Evolutionary conservation across 1,139 yeast genomes (phyloP), one percentile per base, ranked within the genome.

Genomic region (Suhomyces ambrosiae): DNA sequence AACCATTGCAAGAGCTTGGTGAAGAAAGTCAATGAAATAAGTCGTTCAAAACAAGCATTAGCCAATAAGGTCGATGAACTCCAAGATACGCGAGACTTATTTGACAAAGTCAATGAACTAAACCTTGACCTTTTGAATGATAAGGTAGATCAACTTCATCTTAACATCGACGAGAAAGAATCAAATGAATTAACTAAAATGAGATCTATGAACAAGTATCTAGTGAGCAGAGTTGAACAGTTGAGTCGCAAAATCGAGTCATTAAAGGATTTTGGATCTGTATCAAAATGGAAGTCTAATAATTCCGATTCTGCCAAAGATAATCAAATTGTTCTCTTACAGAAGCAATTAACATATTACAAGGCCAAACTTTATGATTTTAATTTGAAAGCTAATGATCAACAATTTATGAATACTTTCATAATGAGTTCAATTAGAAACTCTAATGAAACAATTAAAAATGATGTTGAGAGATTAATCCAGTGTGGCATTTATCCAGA

Each of bases 401-500:
- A 80, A 44, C 68, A 64, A 42, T 65, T 76, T 48, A 69, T 79
- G 69, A 75, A 79, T 46, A 53, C 64, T 10, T 80, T 71, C 50
- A 66, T 76, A 42, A 57, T 69, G 35, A 56, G 65, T 31, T 70
- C 80, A 15, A 66, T 80, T 30, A 68, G 66, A 38, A 65, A 68
- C 34, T 71, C 77, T 10, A 70, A 70, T 40, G 54, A 61, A 3
- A 52, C 60, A 35, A 53, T 74, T 30, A 60, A 63, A 24, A 59
- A 64, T 30, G 80, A 73, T 42, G 56, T 77, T 37, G 58, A 61
- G 27, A 68, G 69, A 46, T 55, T 79, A 37, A 68, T 71, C 17
- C 64, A 61, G 32, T 63, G 65, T 42, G 83, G 82, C 6, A 65
- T 78, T 9, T 75, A 73, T 49, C 81, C 82, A 0, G 80, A 74